phyloP scores from a whole-genome alignment of 345 rosid species.

The Heritiera littoralis region DNA sequence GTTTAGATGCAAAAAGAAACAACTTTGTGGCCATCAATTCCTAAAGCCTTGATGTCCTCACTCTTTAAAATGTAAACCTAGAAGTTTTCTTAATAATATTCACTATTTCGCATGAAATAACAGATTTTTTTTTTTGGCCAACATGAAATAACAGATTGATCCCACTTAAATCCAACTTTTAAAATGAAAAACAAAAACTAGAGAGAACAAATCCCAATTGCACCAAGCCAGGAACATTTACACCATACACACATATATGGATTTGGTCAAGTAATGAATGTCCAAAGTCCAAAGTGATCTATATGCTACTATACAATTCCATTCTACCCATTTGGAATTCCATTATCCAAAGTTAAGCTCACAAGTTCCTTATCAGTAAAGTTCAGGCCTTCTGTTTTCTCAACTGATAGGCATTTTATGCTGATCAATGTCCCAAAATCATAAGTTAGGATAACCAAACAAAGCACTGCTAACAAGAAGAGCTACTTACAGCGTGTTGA shows the following conservation, averaged over 20 bases:
- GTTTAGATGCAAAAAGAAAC: neutral
- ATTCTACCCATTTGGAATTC: neutral
- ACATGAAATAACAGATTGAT: neutral
- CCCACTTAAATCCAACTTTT: neutral
- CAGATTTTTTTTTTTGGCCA: neutral
- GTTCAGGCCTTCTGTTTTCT: neutral
- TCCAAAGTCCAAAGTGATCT: neutral
- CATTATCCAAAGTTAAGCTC: neutral
- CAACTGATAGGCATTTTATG: neutral
- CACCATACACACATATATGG: neutral
- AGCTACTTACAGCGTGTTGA: slow-evolving; percentile 65
- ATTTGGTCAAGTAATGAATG: neutral
- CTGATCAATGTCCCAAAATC: neutral
- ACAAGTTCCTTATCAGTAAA: slow-evolving; percentile 1
- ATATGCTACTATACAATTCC: neutral
- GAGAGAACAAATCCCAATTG: neutral
- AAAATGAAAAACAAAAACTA: neutral
- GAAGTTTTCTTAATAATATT: neutral
- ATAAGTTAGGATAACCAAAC: neutral
- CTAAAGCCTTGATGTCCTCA: neutral
- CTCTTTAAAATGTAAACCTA: neutral
- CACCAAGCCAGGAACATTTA: neutral
- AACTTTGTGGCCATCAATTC: neutral
- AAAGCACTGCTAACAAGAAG: neutral
- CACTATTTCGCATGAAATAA: neutral